Percentiles rank a stretch among this genome's conserved stretches.
Conservation (phyloP, 1,139 yeast species). For the Yamadazyma trypodendri region DNA sequence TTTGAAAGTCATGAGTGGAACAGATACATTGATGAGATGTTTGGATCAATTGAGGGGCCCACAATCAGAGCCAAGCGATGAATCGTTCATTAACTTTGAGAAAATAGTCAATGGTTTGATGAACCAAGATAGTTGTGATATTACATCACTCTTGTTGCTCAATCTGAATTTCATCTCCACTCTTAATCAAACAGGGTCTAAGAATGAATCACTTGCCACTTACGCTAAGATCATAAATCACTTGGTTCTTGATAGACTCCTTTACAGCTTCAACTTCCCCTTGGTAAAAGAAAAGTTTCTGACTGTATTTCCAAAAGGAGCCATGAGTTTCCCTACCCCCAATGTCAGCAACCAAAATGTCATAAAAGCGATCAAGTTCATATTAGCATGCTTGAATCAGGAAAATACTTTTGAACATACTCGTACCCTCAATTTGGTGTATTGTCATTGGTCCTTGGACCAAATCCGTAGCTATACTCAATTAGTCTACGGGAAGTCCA, state of each 20-base stretch:
- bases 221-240: conserved; percentile 6
- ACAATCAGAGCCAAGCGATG: neutral
- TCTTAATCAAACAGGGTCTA: neutral
- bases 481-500: conserved; percentile 15
- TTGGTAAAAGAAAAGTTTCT: conserved; percentile 2
- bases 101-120: conserved; percentile 2
- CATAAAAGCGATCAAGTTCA: conserved; percentile 11
- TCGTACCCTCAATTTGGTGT: conserved; percentile 9
- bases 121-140: neutral
- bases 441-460: conserved; percentile 11
- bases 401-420: conserved; percentile 9
- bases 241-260: conserved; percentile 6
- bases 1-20: neutral
- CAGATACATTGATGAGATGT: neutral
- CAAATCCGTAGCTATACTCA: conserved; percentile 11
- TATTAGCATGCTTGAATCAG: conserved; percentile 30
- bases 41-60: neutral
- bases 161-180: neutral
- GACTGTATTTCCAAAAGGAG: neutral
- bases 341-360: conserved; percentile 7
- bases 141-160: neutral
- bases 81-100: neutral
- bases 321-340: conserved; percentile 5
- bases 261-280: conserved; percentile 1
- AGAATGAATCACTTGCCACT: conserved; percentile 1